Conservation (phyloP, 305 asterid genomes). For the Plantago rigida region DNA sequence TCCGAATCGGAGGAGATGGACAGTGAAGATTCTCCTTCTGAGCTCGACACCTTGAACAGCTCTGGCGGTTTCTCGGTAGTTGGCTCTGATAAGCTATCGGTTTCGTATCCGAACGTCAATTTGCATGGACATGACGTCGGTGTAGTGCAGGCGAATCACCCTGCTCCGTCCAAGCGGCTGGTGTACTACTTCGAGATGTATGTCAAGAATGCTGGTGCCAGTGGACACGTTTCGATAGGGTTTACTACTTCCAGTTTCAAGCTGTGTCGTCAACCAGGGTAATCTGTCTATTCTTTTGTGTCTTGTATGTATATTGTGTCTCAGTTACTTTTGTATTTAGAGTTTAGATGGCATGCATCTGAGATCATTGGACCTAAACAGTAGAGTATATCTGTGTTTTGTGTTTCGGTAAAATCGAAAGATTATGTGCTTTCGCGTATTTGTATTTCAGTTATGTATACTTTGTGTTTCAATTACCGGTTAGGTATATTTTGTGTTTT, state of each 20-base stretch:
- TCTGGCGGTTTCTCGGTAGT: constrained; percentile 73
- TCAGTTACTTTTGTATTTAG: not conserved
- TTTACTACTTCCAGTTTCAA: constrained; percentile 65
- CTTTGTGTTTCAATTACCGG: too few species aligned
- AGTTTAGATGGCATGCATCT: too few species aligned
- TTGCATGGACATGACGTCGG: constrained; percentile 89
- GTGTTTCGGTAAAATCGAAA: too few species aligned
- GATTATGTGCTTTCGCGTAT: too few species aligned
- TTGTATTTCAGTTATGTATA: too few species aligned
- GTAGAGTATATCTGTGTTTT: too few species aligned
- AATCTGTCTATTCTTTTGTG: not conserved
- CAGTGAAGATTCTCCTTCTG: constrained; percentile 57
- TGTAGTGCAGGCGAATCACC: constrained; percentile 71
- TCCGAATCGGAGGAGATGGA: constrained; percentile 35
- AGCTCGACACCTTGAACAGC: constrained; percentile 63
- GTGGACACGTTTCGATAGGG: constrained; percentile 79
- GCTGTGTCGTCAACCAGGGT: constrained; percentile 91
- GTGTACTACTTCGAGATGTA: constrained; percentile 78
- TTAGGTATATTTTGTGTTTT: too few species aligned
- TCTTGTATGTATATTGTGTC: not conserved
- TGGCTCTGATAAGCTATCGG: constrained; percentile 78
- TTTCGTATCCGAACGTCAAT: constrained; percentile 47
- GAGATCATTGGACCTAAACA: too few species aligned
- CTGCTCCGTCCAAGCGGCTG: constrained; percentile 67
- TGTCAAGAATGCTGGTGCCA: constrained; percentile 71